Conservation (phyloP, 1,284 basidiomycete species). For the Ustilago vetiveriae region DNA sequence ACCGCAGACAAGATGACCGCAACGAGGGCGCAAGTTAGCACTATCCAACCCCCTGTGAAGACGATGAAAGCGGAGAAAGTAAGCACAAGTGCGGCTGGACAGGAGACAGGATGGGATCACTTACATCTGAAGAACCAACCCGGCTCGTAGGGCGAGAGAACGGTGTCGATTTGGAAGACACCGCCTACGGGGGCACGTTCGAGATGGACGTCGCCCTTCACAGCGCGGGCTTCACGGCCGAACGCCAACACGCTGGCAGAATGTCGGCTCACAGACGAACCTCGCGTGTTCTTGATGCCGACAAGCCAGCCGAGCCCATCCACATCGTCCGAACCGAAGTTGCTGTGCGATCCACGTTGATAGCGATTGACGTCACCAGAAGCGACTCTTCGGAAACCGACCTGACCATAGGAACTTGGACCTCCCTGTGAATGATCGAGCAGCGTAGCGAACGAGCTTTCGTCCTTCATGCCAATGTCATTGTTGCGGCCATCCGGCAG, state of each 20-base stretch:
- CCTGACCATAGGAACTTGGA: constrained; percentile 45
- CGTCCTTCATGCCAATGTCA: constrained; percentile 47
- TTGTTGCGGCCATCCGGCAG: constrained; percentile 29
- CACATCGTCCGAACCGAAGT: constrained; percentile 1
- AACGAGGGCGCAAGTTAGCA: constrained; percentile 3
- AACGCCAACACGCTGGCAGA: constrained; percentile 81
- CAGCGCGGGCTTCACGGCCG: constrained; percentile 77
- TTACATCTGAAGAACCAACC: constrained; percentile 61
- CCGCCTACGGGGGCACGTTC: constrained; percentile 69
- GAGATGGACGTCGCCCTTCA: constrained; percentile 6
- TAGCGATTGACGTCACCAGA: constrained; percentile 13
- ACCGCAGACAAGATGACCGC: neutral
- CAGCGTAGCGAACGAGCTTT: constrained; percentile 41
- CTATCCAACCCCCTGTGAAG: constrained; percentile 44
- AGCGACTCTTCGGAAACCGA: constrained; percentile 50
- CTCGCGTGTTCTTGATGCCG: constrained; percentile 89
- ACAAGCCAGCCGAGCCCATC: constrained; percentile 76
- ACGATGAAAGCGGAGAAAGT: neutral
- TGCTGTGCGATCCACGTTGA: neutral
- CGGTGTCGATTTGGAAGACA: constrained; percentile 84
- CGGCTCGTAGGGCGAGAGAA: constrained; percentile 85
- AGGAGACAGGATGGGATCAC: neutral
- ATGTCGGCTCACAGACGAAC: constrained; percentile 75
- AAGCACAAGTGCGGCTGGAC: neutral
- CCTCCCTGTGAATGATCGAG: constrained; percentile 56